Conservation (phyloP, 345 rosid species). For the Cardamine chenopodiifolia region DNA sequence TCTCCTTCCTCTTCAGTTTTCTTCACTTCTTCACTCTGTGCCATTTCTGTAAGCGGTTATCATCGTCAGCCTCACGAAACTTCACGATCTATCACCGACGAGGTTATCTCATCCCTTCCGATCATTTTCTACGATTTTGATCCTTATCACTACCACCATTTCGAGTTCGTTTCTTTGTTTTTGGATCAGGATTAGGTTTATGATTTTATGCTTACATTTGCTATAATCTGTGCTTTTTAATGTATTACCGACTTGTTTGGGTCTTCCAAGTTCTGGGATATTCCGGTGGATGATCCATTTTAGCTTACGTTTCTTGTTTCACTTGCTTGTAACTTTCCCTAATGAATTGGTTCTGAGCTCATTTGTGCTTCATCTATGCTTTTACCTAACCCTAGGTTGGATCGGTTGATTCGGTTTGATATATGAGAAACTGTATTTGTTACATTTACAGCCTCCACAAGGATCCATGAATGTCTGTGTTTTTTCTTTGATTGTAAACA, state of each 20-base stretch:
- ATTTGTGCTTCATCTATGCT: neutral
- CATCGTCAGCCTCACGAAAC: conserved; percentile 22
- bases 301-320: neutral
- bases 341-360: conserved; percentile 6
- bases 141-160: neutral
- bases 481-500: neutral
- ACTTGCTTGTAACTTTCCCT: neutral
- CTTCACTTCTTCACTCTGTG: conserved; percentile 3
- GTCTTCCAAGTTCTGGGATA: neutral
- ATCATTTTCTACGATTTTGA: conserved; percentile 5
- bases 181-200: neutral
- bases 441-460: neutral
- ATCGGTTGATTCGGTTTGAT: neutral
- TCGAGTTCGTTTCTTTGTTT: neutral
- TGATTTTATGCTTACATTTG: neutral
- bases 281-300: conserved; percentile 2
- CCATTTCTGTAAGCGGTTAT: conserved; percentile 14
- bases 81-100: conserved; percentile 27
- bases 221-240: neutral
- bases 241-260: neutral
- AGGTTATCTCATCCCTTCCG: conserved; percentile 28
- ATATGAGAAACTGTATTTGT: neutral
- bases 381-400: neutral
- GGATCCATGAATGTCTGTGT: neutral
- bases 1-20: neutral